Percentiles rank a stretch among this genome's conserved stretches.
phyloP scores from a whole-genome alignment of 305 asterid species.

The Fraxinus platypoda region DNA sequence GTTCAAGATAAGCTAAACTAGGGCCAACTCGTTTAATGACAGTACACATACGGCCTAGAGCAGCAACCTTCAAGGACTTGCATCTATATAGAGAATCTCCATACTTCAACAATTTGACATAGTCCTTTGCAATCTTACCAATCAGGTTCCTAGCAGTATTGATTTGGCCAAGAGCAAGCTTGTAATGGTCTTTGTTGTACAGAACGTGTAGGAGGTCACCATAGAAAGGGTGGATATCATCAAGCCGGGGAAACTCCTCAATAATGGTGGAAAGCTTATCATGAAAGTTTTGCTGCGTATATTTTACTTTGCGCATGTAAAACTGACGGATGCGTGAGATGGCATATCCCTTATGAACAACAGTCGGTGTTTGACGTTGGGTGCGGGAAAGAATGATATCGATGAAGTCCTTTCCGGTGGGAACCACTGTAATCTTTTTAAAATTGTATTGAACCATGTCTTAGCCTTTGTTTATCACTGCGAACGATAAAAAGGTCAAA shows the following conservation, averaged over 20 bases:
- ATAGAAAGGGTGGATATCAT: slow-evolving; percentile 88
- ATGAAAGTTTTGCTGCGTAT: slow-evolving; percentile 75
- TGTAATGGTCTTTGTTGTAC: slow-evolving; percentile 88
- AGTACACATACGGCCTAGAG: slow-evolving; percentile 30
- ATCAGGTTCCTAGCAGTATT: neutral
- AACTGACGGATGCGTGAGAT: slow-evolving; percentile 79
- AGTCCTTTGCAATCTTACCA: neutral
- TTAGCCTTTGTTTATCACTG: slow-evolving; percentile 17
- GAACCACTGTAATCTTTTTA: slow-evolving; percentile 84
- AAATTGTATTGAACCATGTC: slow-evolving; percentile 93
- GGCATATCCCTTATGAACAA: slow-evolving; percentile 93
- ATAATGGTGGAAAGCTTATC: slow-evolving; percentile 84
- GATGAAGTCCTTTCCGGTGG: slow-evolving; percentile 79
- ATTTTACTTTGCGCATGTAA: slow-evolving; percentile 93
- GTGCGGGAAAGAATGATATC: slow-evolving; percentile 90
- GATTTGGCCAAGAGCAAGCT: slow-evolving; percentile 54
- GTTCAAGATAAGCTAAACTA: slow-evolving; percentile 93
- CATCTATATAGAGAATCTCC: neutral
- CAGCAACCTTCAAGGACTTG: neutral
- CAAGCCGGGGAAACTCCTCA: slow-evolving; percentile 88
- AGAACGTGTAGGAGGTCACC: slow-evolving; percentile 91
- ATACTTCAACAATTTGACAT: neutral
- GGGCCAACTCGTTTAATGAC: slow-evolving; percentile 75
- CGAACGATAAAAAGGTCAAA: neutral
- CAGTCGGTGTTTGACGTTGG: slow-evolving; percentile 91